Evolutionary conservation across 1,284 basidiomycete species (phyloP).

Genomic region (Cutaneotrichosporon curvatum): DNA sequence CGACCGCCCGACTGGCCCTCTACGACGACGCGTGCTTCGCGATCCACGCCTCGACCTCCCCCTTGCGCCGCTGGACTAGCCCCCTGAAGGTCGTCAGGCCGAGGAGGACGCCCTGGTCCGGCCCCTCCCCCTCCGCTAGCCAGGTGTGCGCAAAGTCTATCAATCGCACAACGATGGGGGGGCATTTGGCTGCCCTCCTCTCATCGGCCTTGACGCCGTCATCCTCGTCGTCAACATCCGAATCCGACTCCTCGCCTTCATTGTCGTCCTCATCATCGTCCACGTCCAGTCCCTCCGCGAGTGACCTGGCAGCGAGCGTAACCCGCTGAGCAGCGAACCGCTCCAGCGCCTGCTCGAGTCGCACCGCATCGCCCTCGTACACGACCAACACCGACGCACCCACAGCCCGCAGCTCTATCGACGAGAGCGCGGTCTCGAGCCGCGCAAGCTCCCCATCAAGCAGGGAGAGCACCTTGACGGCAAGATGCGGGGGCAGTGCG

Average conservation of each 20-base stretch:
- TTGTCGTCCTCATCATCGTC: slow-evolving; percentile 21
- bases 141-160: slow-evolving; percentile 93
- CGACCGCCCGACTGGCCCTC: too few species aligned
- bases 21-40: not conserved
- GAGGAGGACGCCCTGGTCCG: slow-evolving; percentile 66
- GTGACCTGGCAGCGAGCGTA: slow-evolving; percentile 1
- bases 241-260: slow-evolving; percentile 35
- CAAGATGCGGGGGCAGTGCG: slow-evolving; percentile 53
- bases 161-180: slow-evolving; percentile 62
- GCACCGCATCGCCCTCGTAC: slow-evolving; percentile 64
- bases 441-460: slow-evolving; percentile 52
- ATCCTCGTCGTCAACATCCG: slow-evolving; percentile 29
- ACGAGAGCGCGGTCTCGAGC: slow-evolving; percentile 52
- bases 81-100: slow-evolving; percentile 61
- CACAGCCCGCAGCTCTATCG: slow-evolving; percentile 69
- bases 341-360: slow-evolving; percentile 49
- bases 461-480: slow-evolving; percentile 55
- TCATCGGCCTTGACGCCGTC: slow-evolving; percentile 30
- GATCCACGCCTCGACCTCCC: slow-evolving; percentile 5
- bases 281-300: slow-evolving; percentile 36
- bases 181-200: slow-evolving; percentile 45
- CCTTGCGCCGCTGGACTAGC: slow-evolving; percentile 52
- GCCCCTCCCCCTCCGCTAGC: slow-evolving; percentile 62
- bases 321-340: slow-evolving; percentile 42
- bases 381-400: slow-evolving; percentile 73